Base-by-base conservation (phyloP, 306 rosid species). In the Purshia tridentata region DNA sequence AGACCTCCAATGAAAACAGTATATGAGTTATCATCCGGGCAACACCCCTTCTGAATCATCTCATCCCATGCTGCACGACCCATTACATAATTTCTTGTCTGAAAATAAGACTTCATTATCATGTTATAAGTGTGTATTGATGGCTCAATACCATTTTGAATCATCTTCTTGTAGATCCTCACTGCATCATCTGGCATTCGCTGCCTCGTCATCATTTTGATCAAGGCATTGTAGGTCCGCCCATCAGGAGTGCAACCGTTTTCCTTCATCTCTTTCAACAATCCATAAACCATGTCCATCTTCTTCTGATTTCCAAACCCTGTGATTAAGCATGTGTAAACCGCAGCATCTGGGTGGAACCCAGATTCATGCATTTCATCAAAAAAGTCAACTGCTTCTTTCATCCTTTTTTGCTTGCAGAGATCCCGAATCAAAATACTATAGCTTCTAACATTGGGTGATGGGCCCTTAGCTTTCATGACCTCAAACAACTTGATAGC, bases 401-500 rank as follows among this genome's bases (percentile, higher is more conserved):
- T 60, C 95, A 88, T 86, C 85, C 80, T 84, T 47, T 62, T 77
- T 64, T 84, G 96, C 76, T 91, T 91, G 83, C 93, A 86, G 65
- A 89, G 86, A 76, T 88, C 82, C 22, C 86, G 91, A 69, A 91
- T 83, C 77, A 91, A 55, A 82, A 88, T 84, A 19, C 85, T 87
- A 79, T 89, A 91, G 77, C 88, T 91, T 45, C 86, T 86, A 65
- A 81, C 83, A 11, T 89, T 82, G 7, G 96, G 96, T 5, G 50
- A 69, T 4, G 95, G 97, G 48, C 97, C 96, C 82, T 87, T 91
- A 78, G 89, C 91, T 57, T 85, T 91, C 97, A 94, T 94, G 78
- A 91, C 82, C 85, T 86, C 92, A 82, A 89, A 91, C 75, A 91
- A 79, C 82, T 89, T 94, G 83, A 94, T 89, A 5, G 86, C 92